Evolutionary conservation across 148 eudicot species (phyloP).

Genomic region (Silene uniflora): DNA sequence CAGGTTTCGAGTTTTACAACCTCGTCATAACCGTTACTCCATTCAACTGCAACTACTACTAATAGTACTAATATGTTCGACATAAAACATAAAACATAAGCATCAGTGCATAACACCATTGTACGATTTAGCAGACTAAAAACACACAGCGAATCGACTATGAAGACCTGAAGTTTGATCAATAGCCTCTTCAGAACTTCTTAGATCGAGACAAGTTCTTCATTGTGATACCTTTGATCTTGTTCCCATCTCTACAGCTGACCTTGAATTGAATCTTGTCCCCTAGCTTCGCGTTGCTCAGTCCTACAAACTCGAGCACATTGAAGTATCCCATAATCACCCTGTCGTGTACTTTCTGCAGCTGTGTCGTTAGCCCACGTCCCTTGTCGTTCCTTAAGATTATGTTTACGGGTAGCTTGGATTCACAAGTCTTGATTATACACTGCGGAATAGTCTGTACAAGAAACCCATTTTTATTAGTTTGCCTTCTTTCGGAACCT

Average conservation of each 20-base stretch:
- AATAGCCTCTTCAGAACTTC: neutral
- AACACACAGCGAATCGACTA: no score
- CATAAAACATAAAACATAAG: no score
- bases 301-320: neutral
- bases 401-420: neutral
- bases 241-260: neutral
- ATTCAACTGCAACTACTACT: no score
- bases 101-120: no score
- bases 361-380: neutral
- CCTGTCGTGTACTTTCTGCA: neutral
- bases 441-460: neutral
- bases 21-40: no score
- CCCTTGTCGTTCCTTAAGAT: neutral
- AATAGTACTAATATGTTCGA: no score
- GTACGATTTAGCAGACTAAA: no score
- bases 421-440: neutral
- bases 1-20: no score
- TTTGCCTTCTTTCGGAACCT: neutral
- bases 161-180: no score
- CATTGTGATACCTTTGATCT: neutral
- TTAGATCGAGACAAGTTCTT: neutral
- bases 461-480: neutral
- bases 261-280: neutral
- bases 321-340: neutral
- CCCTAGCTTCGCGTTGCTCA: neutral